Base-by-base conservation (phyloP, 345 rosid genomes). In the Citrus australasica region DNA sequence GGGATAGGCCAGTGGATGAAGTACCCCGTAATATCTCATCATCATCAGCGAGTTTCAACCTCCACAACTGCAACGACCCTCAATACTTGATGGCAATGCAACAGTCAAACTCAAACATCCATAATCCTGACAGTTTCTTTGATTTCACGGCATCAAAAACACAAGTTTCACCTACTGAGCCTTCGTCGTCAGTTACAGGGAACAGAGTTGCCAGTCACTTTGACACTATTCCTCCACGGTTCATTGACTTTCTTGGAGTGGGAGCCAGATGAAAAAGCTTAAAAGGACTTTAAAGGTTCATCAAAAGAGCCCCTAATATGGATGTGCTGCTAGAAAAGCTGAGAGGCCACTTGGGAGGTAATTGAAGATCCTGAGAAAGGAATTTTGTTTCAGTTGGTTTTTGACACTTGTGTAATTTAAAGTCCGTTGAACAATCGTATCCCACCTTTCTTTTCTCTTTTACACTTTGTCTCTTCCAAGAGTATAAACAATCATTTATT, bases 181-280 rank as follows among this genome's bases (percentile, higher is more conserved):
- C 78, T 69, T 78, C 84, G 70, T 73, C 88, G 56, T 65, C 76
- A 28, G 68, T 71, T 4, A 46, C 78, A 59, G 63, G 65, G 40
- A 79, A 79, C 67, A 19, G 67, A 75, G 78, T 35, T 35, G 67
- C 28, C 28, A 58, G 76, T 48, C 83, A 71, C 72, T 82, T 73
- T 69, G 88, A 82, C 79, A 30, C 83, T 37, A 71, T 75, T 55
- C 68, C 86, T 55, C 88, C 94, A 42, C 85, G 79, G 62, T 92
- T 92, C 82, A 78, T 92, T 63, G 96, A 92, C 82, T 92, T 92
- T 81, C 93, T 92, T 74, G 96, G 96, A 76, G 91, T 92, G 56
- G 96, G 96, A 85, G 90, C 90, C 84, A 89, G 85, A 60, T 89
- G 86, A 87, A 14, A 63, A 67, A 48, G 80, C 74, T 74, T 78